These are phyloP conservation scores for Grigorovia jiainica DNA, from an alignment of 805 yeast genomes.

Conservation along the genomic window DNA sequence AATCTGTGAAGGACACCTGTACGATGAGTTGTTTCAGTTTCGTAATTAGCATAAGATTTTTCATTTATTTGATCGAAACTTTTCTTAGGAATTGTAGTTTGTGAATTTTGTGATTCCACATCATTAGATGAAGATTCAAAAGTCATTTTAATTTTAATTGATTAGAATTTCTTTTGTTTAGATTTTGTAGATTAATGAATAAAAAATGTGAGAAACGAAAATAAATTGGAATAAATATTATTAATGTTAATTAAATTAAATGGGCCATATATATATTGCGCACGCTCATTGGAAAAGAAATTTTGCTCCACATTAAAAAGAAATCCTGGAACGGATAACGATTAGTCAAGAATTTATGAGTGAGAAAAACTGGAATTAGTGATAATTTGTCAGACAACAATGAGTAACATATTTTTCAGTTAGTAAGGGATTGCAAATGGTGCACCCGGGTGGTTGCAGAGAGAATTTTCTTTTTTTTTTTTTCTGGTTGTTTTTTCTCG, in stretches of 20 bases:
- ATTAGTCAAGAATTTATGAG: background rate
- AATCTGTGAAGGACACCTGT: slow-evolving; percentile 5
- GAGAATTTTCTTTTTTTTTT: too few species aligned
- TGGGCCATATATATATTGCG: background rate
- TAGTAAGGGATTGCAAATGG: too few species aligned
- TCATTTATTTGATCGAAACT: background rate
- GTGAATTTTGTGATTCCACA: slow-evolving; percentile 1
- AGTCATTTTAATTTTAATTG: background rate
- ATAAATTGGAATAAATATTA: background rate
- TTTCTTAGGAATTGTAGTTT: slow-evolving; percentile 1
- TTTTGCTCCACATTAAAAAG: background rate
- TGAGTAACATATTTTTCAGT: too few species aligned
- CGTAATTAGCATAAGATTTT: slow-evolving; percentile 2
- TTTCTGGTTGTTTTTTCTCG: too few species aligned
- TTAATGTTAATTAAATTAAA: too few species aligned
- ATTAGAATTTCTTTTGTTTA: too few species aligned
- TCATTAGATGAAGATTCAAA: background rate
- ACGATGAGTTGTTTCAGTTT: background rate
- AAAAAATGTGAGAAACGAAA: background rate
- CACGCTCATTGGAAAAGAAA: background rate
- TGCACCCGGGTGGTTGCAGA: too few species aligned
- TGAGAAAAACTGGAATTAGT: too few species aligned
- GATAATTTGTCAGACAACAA: too few species aligned
- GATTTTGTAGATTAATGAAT: too few species aligned
- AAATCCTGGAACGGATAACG: background rate